Percentiles rank a stretch among this genome's conserved stretches.
These are phyloP conservation scores for Chaetoceros muelleri DNA, from an alignment of 108 stramenopile species.

Conservation along the genomic window DNA sequence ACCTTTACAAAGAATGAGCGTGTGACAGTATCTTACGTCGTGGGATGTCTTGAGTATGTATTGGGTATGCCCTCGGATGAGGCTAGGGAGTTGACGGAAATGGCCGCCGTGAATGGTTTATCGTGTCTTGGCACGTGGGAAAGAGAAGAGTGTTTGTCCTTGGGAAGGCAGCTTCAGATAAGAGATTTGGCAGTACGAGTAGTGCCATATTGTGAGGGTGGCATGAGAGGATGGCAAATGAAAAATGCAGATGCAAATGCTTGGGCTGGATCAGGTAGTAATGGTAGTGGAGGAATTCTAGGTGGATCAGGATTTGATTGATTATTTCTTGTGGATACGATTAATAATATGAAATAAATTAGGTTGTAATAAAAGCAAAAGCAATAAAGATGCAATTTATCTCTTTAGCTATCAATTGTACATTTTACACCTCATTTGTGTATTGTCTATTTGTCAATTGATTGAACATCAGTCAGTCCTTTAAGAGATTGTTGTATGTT, in stretches of 20 bases:
- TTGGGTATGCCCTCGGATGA: constrained; percentile 67
- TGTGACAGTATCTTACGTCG: constrained; percentile 63
- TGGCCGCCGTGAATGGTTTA: constrained; percentile 51
- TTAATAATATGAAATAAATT: too few relatives aligned
- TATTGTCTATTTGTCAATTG: too few relatives aligned
- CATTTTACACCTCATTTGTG: too few relatives aligned
- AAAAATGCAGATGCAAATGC: constrained; percentile 36
- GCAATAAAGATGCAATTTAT: too few relatives aligned
- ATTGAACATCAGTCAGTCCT: too few relatives aligned
- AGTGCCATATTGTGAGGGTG: constrained; percentile 65
- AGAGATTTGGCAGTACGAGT: constrained; percentile 66
- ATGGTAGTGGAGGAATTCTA: neutral
- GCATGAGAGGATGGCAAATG: constrained; percentile 73
- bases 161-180: constrained; percentile 50
- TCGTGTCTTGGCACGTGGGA: constrained; percentile 69
- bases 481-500: too few relatives aligned
- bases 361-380: too few relatives aligned
- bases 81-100: constrained; percentile 43
- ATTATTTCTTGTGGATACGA: too few relatives aligned
- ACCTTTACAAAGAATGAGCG: constrained; percentile 57
- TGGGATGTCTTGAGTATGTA: constrained; percentile 50
- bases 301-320: neutral
- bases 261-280: too few relatives aligned
- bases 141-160: constrained; percentile 56
- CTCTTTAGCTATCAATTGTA: too few relatives aligned